Conservation (phyloP, 371 early-diverging fungal genomes). For the Massospora cicadina region DNA sequence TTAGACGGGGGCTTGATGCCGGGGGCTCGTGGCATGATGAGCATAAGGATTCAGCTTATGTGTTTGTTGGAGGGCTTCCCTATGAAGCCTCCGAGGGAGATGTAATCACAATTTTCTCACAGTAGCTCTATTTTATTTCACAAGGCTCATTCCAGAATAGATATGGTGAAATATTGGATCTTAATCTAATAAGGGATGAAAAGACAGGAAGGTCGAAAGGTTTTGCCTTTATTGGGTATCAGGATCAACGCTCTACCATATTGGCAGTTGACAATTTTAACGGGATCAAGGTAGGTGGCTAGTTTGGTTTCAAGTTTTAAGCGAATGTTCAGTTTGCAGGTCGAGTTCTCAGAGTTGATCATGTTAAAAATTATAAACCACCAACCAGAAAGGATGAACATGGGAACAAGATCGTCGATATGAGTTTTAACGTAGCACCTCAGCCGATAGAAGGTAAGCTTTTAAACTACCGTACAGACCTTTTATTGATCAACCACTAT, state of each 20-base stretch:
- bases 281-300: slow-evolving; percentile 52
- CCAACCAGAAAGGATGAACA: slow-evolving; percentile 23
- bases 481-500: no score
- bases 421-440: neutral
- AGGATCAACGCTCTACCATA: slow-evolving; percentile 78
- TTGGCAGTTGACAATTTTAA: slow-evolving; percentile 91
- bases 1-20: slow-evolving; percentile 19
- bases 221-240: slow-evolving; percentile 81
- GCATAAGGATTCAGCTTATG: slow-evolving; percentile 74
- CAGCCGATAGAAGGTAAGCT: neutral
- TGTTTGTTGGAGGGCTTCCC: slow-evolving; percentile 71
- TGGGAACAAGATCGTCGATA: neutral
- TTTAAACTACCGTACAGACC: neutral
- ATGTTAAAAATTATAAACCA: slow-evolving; percentile 44
- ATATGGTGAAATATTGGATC: slow-evolving; percentile 77
- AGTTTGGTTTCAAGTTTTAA: slow-evolving; percentile 23
- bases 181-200: slow-evolving; percentile 70
- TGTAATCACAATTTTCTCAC: slow-evolving; percentile 75
- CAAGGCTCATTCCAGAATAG: slow-evolving; percentile 19
- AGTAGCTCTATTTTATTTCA: slow-evolving; percentile 37
- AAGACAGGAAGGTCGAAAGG: slow-evolving; percentile 76
- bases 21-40: slow-evolving; percentile 74
- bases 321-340: slow-evolving; percentile 40
- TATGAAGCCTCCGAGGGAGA: slow-evolving; percentile 87
- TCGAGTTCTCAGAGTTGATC: slow-evolving; percentile 50